Evolutionary conservation across 176 grass and related monocot species (phyloP).

Genomic region (Oryza nivara): DNA sequence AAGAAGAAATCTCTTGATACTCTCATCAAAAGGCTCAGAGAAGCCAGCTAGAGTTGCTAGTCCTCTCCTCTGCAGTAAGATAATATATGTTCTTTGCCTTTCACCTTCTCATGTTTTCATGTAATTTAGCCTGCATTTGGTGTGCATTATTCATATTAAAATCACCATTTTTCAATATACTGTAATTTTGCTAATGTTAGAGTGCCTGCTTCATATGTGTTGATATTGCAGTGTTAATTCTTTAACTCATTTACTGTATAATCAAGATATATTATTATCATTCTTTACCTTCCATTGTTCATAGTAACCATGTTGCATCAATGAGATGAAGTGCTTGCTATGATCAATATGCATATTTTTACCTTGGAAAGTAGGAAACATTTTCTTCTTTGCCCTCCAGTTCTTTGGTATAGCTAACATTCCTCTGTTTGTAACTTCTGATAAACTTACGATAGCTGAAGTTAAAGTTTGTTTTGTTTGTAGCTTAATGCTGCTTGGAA

Average conservation of each 20-base stretch:
- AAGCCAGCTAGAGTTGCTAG: slow-evolving; percentile 64
- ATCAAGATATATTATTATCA: slow-evolving; percentile 18
- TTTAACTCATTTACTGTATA: slow-evolving; percentile 36
- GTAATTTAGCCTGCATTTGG: slow-evolving; percentile 53
- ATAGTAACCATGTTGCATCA: slow-evolving; percentile 9
- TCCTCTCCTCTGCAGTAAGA: slow-evolving; percentile 43
- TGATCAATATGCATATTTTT: slow-evolving; percentile 19
- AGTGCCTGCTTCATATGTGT: slow-evolving; percentile 45
- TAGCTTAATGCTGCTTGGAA: not conserved
- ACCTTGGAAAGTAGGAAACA: not conserved
- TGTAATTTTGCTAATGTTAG: slow-evolving; percentile 47
- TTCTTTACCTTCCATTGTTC: slow-evolving; percentile 14
- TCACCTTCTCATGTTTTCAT: slow-evolving; percentile 41
- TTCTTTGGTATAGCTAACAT: slow-evolving; percentile 1
- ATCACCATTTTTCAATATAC: slow-evolving; percentile 34
- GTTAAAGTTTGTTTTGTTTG: not conserved
- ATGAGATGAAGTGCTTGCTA: slow-evolving; percentile 21
- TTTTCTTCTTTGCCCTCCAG: not conserved
- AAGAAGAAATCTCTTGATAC: slow-evolving; percentile 92
- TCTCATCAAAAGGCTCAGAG: slow-evolving; percentile 89
- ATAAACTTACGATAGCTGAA: not conserved
- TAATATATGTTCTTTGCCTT: slow-evolving; percentile 39
- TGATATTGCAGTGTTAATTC: slow-evolving; percentile 55
- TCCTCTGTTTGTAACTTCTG: not conserved
- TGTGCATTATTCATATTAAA: slow-evolving; percentile 48